Base-by-base conservation (phyloP, 1,284 basidiomycete species). In the Cutaneotrichosporon sp. region DNA sequence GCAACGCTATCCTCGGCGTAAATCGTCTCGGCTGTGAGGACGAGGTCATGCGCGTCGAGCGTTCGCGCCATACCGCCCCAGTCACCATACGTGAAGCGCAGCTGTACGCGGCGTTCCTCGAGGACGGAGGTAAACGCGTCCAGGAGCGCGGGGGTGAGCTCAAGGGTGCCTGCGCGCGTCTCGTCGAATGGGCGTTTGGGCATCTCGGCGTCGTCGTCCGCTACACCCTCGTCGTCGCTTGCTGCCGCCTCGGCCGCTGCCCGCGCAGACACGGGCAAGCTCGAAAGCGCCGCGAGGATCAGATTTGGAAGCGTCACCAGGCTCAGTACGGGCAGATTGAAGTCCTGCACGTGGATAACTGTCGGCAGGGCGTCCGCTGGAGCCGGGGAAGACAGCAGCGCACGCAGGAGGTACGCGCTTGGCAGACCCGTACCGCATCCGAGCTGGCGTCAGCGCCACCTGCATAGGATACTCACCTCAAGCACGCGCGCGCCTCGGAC, bases 361-460 rank as follows among this genome's bases (percentile, higher is more conserved):
- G 84, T 84, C 22, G 17, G 42, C 14, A 34, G 33, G 14, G 4
- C 13, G 4, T 36, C 38, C 14, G 15, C 33, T 36, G 52, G 39
- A 8, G 30, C 26, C 4, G 47, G 46, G 10, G 54, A 41, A 17
- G 60, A 62, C 44, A 94, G 82, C 5, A 93, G 66, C 30, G 79
- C 74, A 9, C 80, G 77, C 0, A 96, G 77, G 45, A 93, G 72
- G 62, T 83, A 89, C 7, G 90, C 76, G 0, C 86, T 83, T 0
- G 94, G 93, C 0, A 96, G 72, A 0, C 87, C 88, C 0, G 94
- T 97, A 7, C 94, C 94, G 67, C 94, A 97, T 0, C 94, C 94
- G 46, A 97, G 73, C 88, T 93, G 54, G 2, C 36, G 40, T 38
- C 66, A 56, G 46, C 21, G 38, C 34, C 22, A 21, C 22, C 15